A percentile compares a stretch with the other conserved stretches of the same genome.
Conservation (phyloP, 306 rosid genomes). For the Pyrus betulifolia region DNA sequence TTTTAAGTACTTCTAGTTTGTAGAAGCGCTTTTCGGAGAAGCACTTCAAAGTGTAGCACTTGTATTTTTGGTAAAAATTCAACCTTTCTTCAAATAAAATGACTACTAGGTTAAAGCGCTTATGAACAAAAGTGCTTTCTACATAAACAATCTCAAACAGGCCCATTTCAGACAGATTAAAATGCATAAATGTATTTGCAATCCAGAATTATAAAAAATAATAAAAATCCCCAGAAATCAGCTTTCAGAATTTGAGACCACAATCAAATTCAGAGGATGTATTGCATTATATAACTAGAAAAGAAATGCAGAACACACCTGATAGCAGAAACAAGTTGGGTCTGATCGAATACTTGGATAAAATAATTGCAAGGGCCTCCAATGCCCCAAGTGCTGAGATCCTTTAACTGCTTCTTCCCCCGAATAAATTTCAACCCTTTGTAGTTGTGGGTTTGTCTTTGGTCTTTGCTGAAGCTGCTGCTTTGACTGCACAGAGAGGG, state of each 20-base stretch:
- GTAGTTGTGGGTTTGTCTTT: neutral
- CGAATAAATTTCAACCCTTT: conserved; percentile 9
- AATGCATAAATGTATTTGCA: neutral
- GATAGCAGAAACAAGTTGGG: conserved; percentile 27
- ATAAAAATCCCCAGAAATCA: neutral
- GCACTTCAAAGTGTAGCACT: neutral
- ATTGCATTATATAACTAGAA: neutral
- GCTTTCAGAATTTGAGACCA: neutral
- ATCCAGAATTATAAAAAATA: neutral
- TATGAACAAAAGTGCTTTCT: too few relatives aligned
- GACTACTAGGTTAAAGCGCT: too few relatives aligned
- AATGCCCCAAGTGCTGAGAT: conserved; percentile 29
- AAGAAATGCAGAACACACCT: conserved; percentile 1
- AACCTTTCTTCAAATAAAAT: too few relatives aligned
- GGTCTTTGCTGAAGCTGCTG: conserved; percentile 1
- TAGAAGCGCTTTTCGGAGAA: neutral
- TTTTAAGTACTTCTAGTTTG: neutral
- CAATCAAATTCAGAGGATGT: neutral
- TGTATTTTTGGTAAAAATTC: neutral
- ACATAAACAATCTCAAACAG: too few relatives aligned
- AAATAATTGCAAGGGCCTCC: conserved; percentile 30
- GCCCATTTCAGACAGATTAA: neutral
- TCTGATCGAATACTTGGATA: conserved; percentile 14
- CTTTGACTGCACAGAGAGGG: neutral
- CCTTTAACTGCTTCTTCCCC: conserved; percentile 21